These are phyloP conservation scores for Boechera divaricarpa DNA, from an alignment of 345 rosid genomes.

Conservation along the genomic window DNA sequence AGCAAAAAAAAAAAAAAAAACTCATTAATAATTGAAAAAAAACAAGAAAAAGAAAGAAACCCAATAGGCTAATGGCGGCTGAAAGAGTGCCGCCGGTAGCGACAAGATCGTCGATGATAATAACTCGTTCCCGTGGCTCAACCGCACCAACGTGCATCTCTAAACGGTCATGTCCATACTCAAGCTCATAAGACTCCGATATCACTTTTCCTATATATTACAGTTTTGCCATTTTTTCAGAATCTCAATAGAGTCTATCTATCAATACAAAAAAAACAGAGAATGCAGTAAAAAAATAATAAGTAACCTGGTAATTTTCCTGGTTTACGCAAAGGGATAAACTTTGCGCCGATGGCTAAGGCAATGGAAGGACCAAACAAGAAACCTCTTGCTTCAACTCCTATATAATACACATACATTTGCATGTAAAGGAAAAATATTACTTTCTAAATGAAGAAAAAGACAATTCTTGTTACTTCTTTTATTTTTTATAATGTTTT, in stretches of 20 bases:
- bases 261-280: not conserved
- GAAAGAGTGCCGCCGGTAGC: constrained; percentile 92
- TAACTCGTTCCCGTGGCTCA: constrained; percentile 64
- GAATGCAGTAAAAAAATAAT: not conserved
- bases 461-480: not conserved
- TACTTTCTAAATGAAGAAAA: not conserved
- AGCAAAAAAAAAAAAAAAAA: not conserved
- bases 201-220: constrained; percentile 65
- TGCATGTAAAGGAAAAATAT: constrained; percentile 8
- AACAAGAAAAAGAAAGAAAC: constrained; percentile 42
- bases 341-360: constrained; percentile 86
- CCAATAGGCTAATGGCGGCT: constrained; percentile 79
- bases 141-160: constrained; percentile 89
- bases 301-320: constrained; percentile 68
- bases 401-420: constrained; percentile 45
- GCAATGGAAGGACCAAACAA: constrained; percentile 87
- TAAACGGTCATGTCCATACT: constrained; percentile 85
- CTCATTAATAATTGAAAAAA: not conserved
- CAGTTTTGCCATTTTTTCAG: constrained; percentile 4
- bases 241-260: not conserved
- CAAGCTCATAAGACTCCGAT: constrained; percentile 72
- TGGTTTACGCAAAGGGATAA: constrained; percentile 82
- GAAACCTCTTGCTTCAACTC: constrained; percentile 91
- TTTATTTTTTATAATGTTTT: not conserved
- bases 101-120: constrained; percentile 80